Evolutionary conservation across 179 eudicot species (phyloP).

Genomic region (Drosera spatulata): DNA sequence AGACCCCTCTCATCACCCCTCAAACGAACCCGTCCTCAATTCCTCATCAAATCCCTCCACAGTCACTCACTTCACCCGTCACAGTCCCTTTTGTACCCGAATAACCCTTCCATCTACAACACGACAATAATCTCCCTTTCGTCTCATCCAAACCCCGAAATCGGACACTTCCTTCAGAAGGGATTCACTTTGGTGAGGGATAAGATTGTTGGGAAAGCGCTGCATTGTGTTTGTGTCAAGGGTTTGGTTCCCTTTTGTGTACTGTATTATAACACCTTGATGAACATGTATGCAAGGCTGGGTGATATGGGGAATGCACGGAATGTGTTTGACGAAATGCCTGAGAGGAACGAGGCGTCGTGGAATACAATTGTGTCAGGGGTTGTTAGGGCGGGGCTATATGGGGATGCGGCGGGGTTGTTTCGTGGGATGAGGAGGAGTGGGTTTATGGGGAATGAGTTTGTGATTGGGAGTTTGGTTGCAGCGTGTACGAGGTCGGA

Average conservation of each 20-base stretch:
- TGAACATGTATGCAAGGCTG: constrained; percentile 44
- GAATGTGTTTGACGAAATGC: constrained; percentile 59
- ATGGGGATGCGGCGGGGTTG: constrained; percentile 23
- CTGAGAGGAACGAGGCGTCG: constrained; percentile 50
- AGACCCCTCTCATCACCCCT: too few species aligned
- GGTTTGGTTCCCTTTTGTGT: constrained; percentile 21
- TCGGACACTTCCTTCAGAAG: constrained; percentile 34
- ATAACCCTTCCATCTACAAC: too few species aligned
- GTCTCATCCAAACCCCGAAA: constrained; percentile 34
- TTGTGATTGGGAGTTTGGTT: constrained; percentile 45
- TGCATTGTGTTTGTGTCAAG: constrained; percentile 52
- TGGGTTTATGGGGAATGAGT: constrained; percentile 32
- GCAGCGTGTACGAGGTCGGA: constrained; percentile 43
- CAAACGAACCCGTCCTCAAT: too few species aligned
- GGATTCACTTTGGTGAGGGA: constrained; percentile 48
- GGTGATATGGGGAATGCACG: constrained; percentile 31
- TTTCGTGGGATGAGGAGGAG: constrained; percentile 36
- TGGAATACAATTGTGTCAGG: constrained; percentile 69
- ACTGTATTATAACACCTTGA: constrained; percentile 52
- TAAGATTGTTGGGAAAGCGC: constrained; percentile 30
- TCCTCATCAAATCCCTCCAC: too few species aligned
- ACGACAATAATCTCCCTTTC: neutral
- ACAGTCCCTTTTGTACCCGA: too few species aligned
- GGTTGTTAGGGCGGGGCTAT: constrained; percentile 34
- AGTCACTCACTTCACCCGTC: too few species aligned